phyloP scores from a whole-genome alignment of 2,329 filamentous ascomycete species.

The Exutisphaerella laricina region DNA sequence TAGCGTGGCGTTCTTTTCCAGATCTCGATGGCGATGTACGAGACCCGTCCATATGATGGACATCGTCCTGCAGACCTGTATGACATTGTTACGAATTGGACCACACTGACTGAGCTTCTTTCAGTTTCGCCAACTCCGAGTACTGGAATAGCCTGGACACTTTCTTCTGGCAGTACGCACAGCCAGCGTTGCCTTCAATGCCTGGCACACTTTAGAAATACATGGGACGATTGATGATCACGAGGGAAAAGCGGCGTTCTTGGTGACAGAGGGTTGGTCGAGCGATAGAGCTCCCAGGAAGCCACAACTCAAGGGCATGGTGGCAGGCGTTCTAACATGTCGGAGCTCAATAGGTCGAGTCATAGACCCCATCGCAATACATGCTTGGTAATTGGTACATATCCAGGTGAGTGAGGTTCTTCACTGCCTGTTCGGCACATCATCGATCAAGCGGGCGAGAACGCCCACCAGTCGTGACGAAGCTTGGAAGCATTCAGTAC shows the following conservation, averaged over 20 bases:
- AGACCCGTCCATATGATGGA: constrained; percentile 1
- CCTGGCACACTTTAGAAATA: constrained; percentile 4
- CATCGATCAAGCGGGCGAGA: too few relatives aligned
- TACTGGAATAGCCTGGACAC: constrained; percentile 23
- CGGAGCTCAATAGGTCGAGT: too few relatives aligned
- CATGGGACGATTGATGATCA: not conserved
- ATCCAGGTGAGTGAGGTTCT: too few relatives aligned
- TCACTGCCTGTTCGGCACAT: too few relatives aligned
- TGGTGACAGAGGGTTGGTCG: not conserved
- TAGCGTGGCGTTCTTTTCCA: constrained; percentile 10
- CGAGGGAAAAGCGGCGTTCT: not conserved
- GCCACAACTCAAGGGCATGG: too few relatives aligned
- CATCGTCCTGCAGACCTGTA: not conserved
- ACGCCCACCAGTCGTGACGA: too few relatives aligned
- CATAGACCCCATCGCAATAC: too few relatives aligned
- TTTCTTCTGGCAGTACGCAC: constrained; percentile 22
- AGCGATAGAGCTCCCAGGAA: not conserved
- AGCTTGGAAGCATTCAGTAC: too few relatives aligned
- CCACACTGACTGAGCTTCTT: constrained; percentile 12
- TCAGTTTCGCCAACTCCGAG: constrained; percentile 27
- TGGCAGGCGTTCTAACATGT: too few relatives aligned
- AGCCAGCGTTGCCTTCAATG: constrained; percentile 18
- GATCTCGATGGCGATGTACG: not conserved
- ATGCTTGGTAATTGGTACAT: too few relatives aligned
- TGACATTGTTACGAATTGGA: constrained; percentile 1